Conservation (phyloP, 2,329 filamentous ascomycete species). For the Microdochium bolleyi region DNA sequence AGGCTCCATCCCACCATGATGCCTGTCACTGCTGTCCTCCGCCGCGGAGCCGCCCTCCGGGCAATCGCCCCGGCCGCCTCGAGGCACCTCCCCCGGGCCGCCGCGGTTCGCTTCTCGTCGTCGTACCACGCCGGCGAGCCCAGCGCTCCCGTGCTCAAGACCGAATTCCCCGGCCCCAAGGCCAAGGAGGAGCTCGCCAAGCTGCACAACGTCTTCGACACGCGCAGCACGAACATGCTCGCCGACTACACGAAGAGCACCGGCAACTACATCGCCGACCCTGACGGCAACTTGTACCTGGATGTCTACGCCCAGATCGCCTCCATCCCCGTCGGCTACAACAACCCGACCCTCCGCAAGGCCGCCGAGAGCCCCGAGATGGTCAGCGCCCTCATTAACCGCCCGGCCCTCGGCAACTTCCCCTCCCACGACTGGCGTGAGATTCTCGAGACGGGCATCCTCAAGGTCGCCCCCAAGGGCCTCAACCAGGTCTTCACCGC, state of each 20-base stretch:
- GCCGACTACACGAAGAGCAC: constrained; percentile 47
- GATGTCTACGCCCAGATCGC: constrained; percentile 80
- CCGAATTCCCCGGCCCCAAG: constrained; percentile 67
- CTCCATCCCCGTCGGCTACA: constrained; percentile 88
- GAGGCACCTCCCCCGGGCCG: constrained; percentile 8
- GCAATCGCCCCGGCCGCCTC: constrained; percentile 7
- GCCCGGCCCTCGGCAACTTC: constrained; percentile 86
- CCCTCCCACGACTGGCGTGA: constrained; percentile 77
- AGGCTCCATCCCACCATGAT: not conserved
- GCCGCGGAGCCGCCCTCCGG: not conserved
- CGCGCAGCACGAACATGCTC: constrained; percentile 77
- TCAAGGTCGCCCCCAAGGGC: constrained; percentile 76
- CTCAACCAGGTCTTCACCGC: constrained; percentile 86
- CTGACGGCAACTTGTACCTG: constrained; percentile 5
- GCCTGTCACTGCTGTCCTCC: not conserved
- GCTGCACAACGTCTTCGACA: constrained; percentile 76
- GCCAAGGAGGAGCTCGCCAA: constrained; percentile 61
- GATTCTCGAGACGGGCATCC: constrained; percentile 70
- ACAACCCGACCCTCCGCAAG: constrained; percentile 68
- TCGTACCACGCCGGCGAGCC: constrained; percentile 35
- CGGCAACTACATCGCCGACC: not conserved
- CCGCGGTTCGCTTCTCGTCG: constrained; percentile 16
- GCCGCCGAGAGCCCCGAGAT: constrained; percentile 71
- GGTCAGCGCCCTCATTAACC: constrained; percentile 74
- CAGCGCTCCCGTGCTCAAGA: constrained; percentile 42